These are phyloP conservation scores for Ceriops decandra DNA, from an alignment of 345 rosid genomes.

Conservation along the genomic window DNA sequence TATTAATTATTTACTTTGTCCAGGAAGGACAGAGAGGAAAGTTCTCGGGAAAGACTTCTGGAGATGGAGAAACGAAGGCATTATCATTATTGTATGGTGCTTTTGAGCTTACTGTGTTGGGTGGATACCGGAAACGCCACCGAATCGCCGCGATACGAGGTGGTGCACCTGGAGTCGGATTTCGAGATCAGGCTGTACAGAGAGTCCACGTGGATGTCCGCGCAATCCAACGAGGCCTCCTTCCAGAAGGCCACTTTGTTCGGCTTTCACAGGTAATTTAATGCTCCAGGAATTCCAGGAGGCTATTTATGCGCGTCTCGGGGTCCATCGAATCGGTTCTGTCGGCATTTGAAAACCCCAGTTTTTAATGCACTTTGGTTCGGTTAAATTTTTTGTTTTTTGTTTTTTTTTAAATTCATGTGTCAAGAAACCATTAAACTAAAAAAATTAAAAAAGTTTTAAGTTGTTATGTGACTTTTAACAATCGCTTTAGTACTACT, in stretches of 20 bases:
- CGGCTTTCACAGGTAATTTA: slow-evolving; percentile 56
- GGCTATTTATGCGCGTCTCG: neutral
- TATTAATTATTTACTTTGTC: too few species aligned
- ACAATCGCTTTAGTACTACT: too few species aligned
- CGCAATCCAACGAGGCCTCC: slow-evolving; percentile 42
- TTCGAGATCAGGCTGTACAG: slow-evolving; percentile 57
- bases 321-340: neutral
- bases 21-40: neutral
- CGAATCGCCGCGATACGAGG: slow-evolving; percentile 51
- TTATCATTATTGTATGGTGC: neutral
- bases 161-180: slow-evolving; percentile 52
- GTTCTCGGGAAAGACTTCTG: neutral
- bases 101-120: slow-evolving; percentile 13
- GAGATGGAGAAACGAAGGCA: slow-evolving; percentile 34
- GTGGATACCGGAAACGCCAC: slow-evolving; percentile 18
- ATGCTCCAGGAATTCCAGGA: too few species aligned
- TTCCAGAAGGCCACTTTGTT: slow-evolving; percentile 51
- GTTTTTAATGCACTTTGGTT: neutral
- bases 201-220: slow-evolving; percentile 58
- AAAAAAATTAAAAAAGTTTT: too few species aligned
- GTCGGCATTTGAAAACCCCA: neutral
- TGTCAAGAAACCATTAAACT: too few species aligned
- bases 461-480: too few species aligned
- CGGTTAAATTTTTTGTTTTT: neutral
- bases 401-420: too few species aligned